Conservation (phyloP, 2,329 filamentous ascomycete species). For the Aspergillus sp. region DNA sequence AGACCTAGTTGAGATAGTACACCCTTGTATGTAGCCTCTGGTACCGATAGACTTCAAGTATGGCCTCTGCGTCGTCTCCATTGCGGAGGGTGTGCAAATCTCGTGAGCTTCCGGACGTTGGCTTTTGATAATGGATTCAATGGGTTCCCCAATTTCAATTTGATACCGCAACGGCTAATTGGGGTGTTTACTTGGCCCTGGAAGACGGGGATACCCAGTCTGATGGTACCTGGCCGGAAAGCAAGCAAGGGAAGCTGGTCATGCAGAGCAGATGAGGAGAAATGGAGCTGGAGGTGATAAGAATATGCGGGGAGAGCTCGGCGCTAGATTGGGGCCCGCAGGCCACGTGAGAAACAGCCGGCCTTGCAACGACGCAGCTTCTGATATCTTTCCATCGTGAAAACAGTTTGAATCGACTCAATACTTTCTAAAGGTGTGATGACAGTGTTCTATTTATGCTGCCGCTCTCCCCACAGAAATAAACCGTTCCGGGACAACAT, state of each 20-base stretch:
- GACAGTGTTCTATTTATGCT: background rate
- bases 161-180: background rate
- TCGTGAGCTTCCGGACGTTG: background rate
- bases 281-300: background rate
- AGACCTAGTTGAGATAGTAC: constrained; percentile 41
- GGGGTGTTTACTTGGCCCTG: background rate
- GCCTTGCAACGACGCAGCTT: background rate
- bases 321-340: constrained; percentile 9
- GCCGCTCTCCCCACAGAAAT: background rate
- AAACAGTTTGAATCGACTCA: background rate
- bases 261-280: background rate
- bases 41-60: constrained; percentile 28
- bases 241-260: background rate
- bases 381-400: background rate
- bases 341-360: background rate
- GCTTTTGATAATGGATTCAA: background rate
- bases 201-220: background rate
- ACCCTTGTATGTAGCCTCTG: constrained; percentile 52
- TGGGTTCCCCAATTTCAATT: background rate
- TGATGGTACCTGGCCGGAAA: background rate
- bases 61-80: constrained; percentile 27
- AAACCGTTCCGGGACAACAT: background rate
- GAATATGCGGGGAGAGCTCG: background rate
- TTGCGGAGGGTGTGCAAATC: constrained; percentile 4
- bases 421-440: background rate